Evolutionary conservation across 768 basidiomycete species (phyloP), one percentile per base, ranked within the genome.

Genomic region (Infundibulicybe gibba): DNA sequence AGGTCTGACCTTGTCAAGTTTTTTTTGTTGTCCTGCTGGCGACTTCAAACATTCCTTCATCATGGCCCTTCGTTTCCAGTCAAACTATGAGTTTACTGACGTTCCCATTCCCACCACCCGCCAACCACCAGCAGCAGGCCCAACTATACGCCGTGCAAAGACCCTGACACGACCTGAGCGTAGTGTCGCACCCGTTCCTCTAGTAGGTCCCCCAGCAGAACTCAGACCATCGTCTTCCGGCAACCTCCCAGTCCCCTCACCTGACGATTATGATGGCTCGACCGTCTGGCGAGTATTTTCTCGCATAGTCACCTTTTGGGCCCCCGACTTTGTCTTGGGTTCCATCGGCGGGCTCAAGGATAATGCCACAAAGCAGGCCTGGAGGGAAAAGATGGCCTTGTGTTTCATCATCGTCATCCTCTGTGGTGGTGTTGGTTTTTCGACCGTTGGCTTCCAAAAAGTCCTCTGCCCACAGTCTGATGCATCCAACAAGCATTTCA

Each of bases 81-180:
- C 68, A 49, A 74, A 74, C 61, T 74, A 75, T 58, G 69, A 74
- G 60, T 65, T 71, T 52, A 69, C 75, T 53, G 82, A 87, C 65
- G 76, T 87, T 59, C 87, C 85, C 52, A 83, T 83, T 47, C 82
- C 81, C 25, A 87, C 84, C 9, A 69, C 76, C 42, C 73, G 81
- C 44, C 72, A 75, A 41, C 75, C 81, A 13, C 75, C 75, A 15
- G 61, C 71, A 13, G 66, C 76, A 25, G 79, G 76, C 39, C 66
- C 79, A 40, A 86, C 87, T 42, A 72, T 93, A 47, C 85, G 86
- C 45, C 79, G 94, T 45, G 90, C 90, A 61, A 99, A 98, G 75
- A 99, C 97, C 5, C 83, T 99, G 55, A 97, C 91, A 43, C 80
- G 92, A 49, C 97, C 97, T 59, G 97, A 99, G 72, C 84, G 97